Percentiles rank a stretch among this genome's conserved stretches.
Evolutionary conservation across 2,329 filamentous ascomycete species (phyloP).

Genomic region (Alternaria incomplexa): DNA sequence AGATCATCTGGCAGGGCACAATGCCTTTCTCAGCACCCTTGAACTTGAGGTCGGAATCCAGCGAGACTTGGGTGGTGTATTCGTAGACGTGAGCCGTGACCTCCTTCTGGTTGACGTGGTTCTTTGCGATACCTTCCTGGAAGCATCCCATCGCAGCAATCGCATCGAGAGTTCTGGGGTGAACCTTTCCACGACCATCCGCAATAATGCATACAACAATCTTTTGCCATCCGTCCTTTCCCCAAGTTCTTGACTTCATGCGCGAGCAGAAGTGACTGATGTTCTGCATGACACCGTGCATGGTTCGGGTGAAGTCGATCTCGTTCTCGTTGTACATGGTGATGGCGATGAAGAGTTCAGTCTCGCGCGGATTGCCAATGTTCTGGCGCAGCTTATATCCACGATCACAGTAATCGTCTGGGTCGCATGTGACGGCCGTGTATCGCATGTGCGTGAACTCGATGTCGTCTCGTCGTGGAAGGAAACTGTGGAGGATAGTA

Average conservation of each 20-base stretch:
- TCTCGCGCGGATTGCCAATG: constrained; percentile 86
- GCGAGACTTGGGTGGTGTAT: constrained; percentile 96
- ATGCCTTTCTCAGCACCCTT: constrained; percentile 99
- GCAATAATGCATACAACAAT: constrained; percentile 98
- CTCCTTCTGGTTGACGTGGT: constrained; percentile 93
- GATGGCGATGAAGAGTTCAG: constrained; percentile 93
- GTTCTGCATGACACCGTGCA: constrained; percentile 99
- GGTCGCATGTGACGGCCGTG: constrained; percentile 97
- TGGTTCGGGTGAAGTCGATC: constrained; percentile 93
- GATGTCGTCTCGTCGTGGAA: constrained; percentile 88
- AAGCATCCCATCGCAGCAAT: constrained; percentile 97
- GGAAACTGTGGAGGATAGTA: constrained; percentile 95
- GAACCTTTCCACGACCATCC: constrained; percentile 91
- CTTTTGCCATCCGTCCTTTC: constrained; percentile 97
- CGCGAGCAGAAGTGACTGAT: constrained; percentile 95
- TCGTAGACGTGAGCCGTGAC: constrained; percentile 98
- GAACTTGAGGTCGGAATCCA: constrained; percentile 95
- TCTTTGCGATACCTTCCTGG: constrained; percentile 98
- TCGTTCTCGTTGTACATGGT: constrained; percentile 99
- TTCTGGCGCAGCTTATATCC: constrained; percentile 94
- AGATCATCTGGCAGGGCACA: constrained; percentile 96
- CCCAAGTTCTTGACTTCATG: constrained; percentile 92
- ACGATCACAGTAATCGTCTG: constrained; percentile 85
- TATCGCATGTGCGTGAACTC: constrained; percentile 99
- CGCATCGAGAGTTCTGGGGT: constrained; percentile 90